Evolutionary conservation across 1,284 basidiomycete species (phyloP), one percentile per base, ranked within the genome.

Genomic region (Heterobasidion annosum): DNA sequence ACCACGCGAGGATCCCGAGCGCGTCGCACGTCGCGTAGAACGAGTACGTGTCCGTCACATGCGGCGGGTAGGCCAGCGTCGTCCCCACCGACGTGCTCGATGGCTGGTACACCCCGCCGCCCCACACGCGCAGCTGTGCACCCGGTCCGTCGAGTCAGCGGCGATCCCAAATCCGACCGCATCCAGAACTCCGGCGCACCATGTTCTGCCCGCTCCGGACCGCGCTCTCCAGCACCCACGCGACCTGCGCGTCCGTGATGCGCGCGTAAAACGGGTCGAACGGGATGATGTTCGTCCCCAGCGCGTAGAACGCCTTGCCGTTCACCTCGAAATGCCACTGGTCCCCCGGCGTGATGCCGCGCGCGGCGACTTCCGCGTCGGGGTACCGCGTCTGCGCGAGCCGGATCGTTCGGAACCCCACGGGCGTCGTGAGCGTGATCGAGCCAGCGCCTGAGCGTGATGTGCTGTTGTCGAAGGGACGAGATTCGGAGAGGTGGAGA

Each of bases 1-100:
- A 80, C 83, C 83, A 85, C 2, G 75, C 79, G 49, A 85, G 67
- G 56, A 84, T 79, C 7, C 83, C 82, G 0, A 83, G 69, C 61
- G 83, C 79, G 62, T 85, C 82, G 62, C 81, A 83, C 25, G 78
- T 63, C 1, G 76, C 72, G 63, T 82, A 81, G 58, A 84, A 78
- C 58, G 78, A 72, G 61, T 82, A 82, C 7, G 73, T 72, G 32
- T 78, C 80, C 2, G 76, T 76, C 35, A 66, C 68, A 54, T 72
- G 68, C 18, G 67, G 68, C 3, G 67, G 67, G 56, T 67, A 68
- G 56, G 68, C 67, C 44, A 64, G 66, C 15, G 54, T 56, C 34
- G 56, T 42, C 12, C 70, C 70, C 0, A 67, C 67, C 5, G 61
- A 59, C 8, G 68, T 57, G n/a, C 67, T 64, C 1, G 73, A 76